Conservation (phyloP, 2,329 filamentous ascomycete genomes). For the Phaeosphaeriaceae sp. region DNA sequence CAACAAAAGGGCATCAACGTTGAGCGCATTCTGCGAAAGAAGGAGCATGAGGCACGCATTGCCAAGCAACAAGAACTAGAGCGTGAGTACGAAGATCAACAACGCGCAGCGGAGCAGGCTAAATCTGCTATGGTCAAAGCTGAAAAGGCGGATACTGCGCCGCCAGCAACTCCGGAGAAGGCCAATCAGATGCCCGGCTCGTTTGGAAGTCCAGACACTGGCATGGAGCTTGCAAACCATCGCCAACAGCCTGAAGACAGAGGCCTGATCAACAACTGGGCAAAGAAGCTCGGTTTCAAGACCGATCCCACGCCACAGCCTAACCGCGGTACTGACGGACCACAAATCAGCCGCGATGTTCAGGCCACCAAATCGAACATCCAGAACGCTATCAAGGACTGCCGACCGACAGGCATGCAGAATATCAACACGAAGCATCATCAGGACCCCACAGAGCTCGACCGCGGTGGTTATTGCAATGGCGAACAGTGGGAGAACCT, state of each 20-base stretch:
- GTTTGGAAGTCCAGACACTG: conserved; percentile 45
- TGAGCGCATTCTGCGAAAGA: conserved; percentile 87
- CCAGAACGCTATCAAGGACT: conserved; percentile 47
- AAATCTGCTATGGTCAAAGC: conserved; percentile 29
- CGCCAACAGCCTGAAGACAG: conserved; percentile 30
- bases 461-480: conserved; percentile 48
- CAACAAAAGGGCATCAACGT: conserved; percentile 94
- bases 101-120: conserved; percentile 48
- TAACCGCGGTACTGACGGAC: conserved; percentile 34
- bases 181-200: conserved; percentile 45
- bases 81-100: conserved; percentile 68
- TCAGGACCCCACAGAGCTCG: conserved; percentile 47
- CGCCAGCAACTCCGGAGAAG: conserved; percentile 40
- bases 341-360: conserved; percentile 45
- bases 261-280: conserved; percentile 45
- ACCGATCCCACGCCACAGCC: conserved; percentile 25
- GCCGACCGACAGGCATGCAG: conserved; percentile 41
- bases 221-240: conserved; percentile 36
- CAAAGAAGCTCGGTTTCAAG: conserved; percentile 48
- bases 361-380: conserved; percentile 47
- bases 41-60: conserved; percentile 85
- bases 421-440: conserved; percentile 45
- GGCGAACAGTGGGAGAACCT: conserved; percentile 48
- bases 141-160: conserved; percentile 17
- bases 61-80: conserved; percentile 82